These are phyloP conservation scores for Didymella glomerata DNA, from an alignment of 2,329 filamentous ascomycete genomes.

Conservation along the genomic window DNA sequence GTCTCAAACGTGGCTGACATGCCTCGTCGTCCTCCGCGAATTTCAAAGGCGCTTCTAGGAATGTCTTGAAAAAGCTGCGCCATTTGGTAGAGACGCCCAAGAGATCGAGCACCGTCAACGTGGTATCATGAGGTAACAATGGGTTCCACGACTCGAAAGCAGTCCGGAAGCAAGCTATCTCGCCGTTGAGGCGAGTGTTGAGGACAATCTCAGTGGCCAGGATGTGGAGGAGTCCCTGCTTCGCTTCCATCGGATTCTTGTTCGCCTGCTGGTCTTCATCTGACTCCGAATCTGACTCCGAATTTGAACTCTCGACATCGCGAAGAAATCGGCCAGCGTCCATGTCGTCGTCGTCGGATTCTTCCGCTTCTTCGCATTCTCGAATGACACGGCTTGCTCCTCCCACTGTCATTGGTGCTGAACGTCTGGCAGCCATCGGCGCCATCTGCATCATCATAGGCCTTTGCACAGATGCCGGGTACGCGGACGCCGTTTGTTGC, in stretches of 20 bases:
- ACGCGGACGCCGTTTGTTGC: background rate
- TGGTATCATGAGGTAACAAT: conserved; percentile 56
- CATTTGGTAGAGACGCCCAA: conserved; percentile 56
- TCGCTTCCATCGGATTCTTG: conserved; percentile 44
- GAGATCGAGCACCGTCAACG: conserved; percentile 55
- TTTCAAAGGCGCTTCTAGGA: conserved; percentile 58
- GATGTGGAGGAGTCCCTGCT: conserved; percentile 44
- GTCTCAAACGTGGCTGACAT: conserved; percentile 50
- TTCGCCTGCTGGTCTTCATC: conserved; percentile 11
- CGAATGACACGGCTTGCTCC: background rate
- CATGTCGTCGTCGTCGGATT: background rate
- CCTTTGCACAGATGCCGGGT: background rate
- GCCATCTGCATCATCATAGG: background rate
- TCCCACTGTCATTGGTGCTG: background rate
- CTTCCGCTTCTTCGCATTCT: background rate
- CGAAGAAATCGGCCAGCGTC: background rate
- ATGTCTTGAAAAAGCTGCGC: conserved; percentile 57
- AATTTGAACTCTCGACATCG: background rate
- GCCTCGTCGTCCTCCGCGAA: conserved; percentile 49
- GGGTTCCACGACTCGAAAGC: conserved; percentile 45
- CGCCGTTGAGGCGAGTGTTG: conserved; percentile 43
- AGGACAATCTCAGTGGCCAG: conserved; percentile 43
- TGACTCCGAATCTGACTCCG: background rate
- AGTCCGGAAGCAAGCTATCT: conserved; percentile 43
- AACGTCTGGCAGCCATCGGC: background rate